Evolutionary conservation across 2,329 filamentous ascomycete species (phyloP).

Genomic region (Ophiostoma perfectum): DNA sequence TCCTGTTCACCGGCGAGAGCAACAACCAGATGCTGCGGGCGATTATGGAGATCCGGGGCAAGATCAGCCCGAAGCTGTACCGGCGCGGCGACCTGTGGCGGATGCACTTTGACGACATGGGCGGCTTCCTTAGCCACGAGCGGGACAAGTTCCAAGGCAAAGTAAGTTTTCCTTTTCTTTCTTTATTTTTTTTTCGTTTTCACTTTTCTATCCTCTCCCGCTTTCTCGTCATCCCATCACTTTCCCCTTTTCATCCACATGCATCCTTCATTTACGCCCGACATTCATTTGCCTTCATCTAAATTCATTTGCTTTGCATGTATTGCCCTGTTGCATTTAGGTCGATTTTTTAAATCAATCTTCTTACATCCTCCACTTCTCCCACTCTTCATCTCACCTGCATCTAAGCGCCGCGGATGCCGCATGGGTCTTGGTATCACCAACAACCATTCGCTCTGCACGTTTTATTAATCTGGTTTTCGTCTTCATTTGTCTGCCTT

Average conservation of each 20-base stretch:
- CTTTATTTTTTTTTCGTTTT: background rate
- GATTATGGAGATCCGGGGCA: constrained; percentile 94
- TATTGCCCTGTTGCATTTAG: background rate
- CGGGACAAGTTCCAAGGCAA: constrained; percentile 83
- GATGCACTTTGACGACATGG: constrained; percentile 76
- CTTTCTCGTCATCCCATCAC: background rate
- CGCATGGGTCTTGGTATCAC: constrained; percentile 12
- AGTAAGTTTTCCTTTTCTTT: constrained; percentile 41
- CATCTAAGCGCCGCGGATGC: constrained; percentile 13
- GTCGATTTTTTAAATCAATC: background rate
- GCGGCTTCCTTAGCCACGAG: constrained; percentile 80
- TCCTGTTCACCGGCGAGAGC: constrained; percentile 87
- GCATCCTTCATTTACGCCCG: background rate
- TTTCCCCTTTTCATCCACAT: background rate
- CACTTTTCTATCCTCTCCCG: background rate
- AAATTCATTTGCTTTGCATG: constrained; percentile 1
- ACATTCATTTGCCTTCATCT: background rate
- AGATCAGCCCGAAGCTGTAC: constrained; percentile 82
- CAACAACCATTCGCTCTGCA: constrained; percentile 10
- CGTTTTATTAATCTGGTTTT: background rate
- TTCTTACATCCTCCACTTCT: background rate
- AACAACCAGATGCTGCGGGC: constrained; percentile 98
- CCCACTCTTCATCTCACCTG: background rate
- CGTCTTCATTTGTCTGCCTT: background rate
- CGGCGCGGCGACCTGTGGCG: constrained; percentile 71